Base-by-base conservation (phyloP, 371 early-diverging fungal genomes). In the Apophysomyces elegans region DNA sequence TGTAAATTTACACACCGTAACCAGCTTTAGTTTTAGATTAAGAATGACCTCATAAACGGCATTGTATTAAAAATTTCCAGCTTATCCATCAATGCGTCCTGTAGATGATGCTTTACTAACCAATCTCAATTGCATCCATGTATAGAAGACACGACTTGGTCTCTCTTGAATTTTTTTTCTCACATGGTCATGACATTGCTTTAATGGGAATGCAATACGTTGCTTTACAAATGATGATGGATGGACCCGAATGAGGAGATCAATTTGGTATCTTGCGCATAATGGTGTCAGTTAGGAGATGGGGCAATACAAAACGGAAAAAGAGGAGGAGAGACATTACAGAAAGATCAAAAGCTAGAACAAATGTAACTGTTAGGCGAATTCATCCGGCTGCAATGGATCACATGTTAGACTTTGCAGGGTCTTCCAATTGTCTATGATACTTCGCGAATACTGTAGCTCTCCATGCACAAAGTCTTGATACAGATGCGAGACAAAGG, bases 11-110 rank as follows among this genome's bases (percentile, higher is more conserved):
- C 50, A 50, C 26, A 26, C 26, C 50, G 21, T 8, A 50, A 50
- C 16, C 80, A 56, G 87, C 87, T 67, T 86, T 95, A 76, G 78
- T 26, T 93, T 66, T 83, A 89, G 88, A 76, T 95, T 70, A 83
- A 84, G 71, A 78, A 89, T 67, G 91, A 89, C 84, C 92, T 93
- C 81, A 73, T 83, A 66, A 92, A 21, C 50, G 50, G 50, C 50
- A 50, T 50, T 50, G 50, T 50, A 50, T 50, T 50, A 45, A 50
- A 50, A 50, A 18, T 18, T 50, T 50, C 50, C 50, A 50, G 7
- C 21, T 95, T 67, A 84, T 94, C 66, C 50, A 50, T 21, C 50
- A 50, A 18, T 18, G 50, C 21, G 21, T 50, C n/a, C 21, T 41
- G 12, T 41, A 41, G 9, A 41, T 41, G 7, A 41, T 41, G 9